Conservation (phyloP, 768 basidiomycete species). For the Vararia minispora region DNA sequence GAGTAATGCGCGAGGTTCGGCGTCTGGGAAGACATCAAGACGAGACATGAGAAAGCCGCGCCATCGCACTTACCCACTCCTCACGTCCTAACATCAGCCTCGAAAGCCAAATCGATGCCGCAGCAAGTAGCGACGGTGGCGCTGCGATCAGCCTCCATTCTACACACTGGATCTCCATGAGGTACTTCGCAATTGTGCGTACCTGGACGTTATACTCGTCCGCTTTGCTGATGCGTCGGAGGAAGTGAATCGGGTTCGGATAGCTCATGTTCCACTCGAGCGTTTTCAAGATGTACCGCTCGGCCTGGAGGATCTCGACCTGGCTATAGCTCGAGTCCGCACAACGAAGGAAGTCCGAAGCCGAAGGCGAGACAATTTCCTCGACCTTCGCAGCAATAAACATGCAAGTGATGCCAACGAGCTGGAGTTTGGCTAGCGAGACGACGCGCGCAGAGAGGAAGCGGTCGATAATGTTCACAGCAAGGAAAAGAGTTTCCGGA, state of each 20-base stretch:
- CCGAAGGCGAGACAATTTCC: conserved; percentile 82
- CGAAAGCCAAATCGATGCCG: conserved; percentile 81
- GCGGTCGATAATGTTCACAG: conserved; percentile 70
- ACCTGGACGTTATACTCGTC: conserved; percentile 83
- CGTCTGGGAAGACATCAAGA: conserved; percentile 35
- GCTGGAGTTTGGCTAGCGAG: conserved; percentile 51
- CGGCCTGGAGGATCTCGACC: conserved; percentile 79
- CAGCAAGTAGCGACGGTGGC: conserved; percentile 71
- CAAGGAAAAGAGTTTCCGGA: conserved; percentile 87
- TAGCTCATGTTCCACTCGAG: conserved; percentile 79
- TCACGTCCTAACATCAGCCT: conserved; percentile 67
- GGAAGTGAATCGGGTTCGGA: conserved; percentile 84
- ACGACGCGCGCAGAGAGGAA: conserved; percentile 50
- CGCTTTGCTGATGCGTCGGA: conserved; percentile 85
- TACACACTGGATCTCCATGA: conserved; percentile 76
- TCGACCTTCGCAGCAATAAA: conserved; percentile 89
- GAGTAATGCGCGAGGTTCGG: conserved; percentile 83
- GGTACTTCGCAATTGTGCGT: conserved; percentile 82
- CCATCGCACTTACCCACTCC: conserved; percentile 62
- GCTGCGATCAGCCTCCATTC: conserved; percentile 70
- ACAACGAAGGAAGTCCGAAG: conserved; percentile 68
- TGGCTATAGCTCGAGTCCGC: conserved; percentile 68
- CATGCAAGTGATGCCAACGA: conserved; percentile 82
- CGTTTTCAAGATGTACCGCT: conserved; percentile 78
- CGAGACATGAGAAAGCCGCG: not conserved